Evolutionary conservation across 192 early-diverging fungal species (phyloP).

Genomic region (Coemansia sp.): DNA sequence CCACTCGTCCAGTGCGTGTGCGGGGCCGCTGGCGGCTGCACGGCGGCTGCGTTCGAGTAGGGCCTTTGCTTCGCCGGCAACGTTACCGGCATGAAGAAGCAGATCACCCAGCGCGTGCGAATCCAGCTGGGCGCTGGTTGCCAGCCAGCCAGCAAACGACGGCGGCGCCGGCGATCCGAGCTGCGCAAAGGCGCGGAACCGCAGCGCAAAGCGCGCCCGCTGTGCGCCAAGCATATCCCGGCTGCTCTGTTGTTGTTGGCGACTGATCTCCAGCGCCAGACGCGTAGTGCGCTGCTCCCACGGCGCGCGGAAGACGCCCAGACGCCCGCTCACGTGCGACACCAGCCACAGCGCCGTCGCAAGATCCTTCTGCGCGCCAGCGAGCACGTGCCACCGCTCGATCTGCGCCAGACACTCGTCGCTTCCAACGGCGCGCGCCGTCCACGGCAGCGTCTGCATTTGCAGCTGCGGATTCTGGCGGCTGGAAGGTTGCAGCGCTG

Average conservation of each 20-base stretch:
- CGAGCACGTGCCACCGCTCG: conserved; percentile 18
- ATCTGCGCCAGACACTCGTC: conserved; percentile 14
- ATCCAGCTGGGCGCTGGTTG: conserved; percentile 32
- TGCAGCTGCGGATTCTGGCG: background rate
- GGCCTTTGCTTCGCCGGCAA: conserved; percentile 14
- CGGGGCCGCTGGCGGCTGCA: background rate
- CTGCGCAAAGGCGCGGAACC: conserved; percentile 36
- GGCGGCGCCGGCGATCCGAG: conserved; percentile 40
- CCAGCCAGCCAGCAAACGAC: conserved; percentile 29
- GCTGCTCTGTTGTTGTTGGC: background rate
- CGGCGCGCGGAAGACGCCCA: conserved; percentile 28
- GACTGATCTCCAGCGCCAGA: conserved; percentile 13
- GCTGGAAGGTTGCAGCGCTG: background rate
- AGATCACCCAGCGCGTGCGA: conserved; percentile 24
- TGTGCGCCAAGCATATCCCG: conserved; percentile 20
- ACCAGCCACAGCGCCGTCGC: conserved; percentile 40
- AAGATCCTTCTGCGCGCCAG: conserved; percentile 27
- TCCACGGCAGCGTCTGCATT: background rate
- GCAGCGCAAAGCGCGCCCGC: conserved; percentile 26
- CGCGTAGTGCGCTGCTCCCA: conserved; percentile 13
- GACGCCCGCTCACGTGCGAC: conserved; percentile 30
- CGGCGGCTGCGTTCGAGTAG: conserved; percentile 4
- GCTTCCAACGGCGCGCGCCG: background rate
- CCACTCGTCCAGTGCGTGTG: conserved; percentile 1
- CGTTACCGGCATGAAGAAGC: conserved; percentile 18